Evolutionary conservation across 805 yeast genomes (phyloP), one percentile per base, ranked within the genome.

Genomic region (Candida mattraensis): DNA sequence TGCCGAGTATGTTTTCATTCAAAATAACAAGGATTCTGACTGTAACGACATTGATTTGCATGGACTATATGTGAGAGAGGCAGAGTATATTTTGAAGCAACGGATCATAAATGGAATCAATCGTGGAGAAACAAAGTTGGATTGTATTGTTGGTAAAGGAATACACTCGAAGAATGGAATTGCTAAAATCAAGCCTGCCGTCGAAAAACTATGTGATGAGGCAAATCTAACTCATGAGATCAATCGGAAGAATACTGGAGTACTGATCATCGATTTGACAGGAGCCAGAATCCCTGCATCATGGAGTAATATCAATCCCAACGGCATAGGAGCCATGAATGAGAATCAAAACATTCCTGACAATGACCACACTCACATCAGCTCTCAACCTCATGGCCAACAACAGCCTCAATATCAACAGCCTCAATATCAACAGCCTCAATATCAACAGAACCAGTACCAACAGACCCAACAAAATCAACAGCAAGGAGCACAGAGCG

Each of bases 81-180:
- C 97, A 6, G 76, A 77, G 42, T 83, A 77, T 55, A 76, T 83
- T 33, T 67, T 91, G 46, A 85, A 82, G 48, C 77, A 74, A 42
- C 71, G 98, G 39, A 73, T 91, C 31, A 70, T 72, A n/a, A 78
- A 78, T 18, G 87, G 80, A 35, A 69, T 77, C 11, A 65, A 76
- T 16, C 63, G 71, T 20, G 66, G 74, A 36, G 93, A 86, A 53
- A 60, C 72, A 3, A 76, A 73, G 32, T 64, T 91, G 28, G 76
- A 78, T 45, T 93, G 87, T 14, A 89, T 91, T 58, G 97, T 88
- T 7, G 98, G 98, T 7, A 91, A 91, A 61, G 98, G 97, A 6
- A 55, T 78, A 26, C 98, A 89, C 58, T 86, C 96, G 1, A 69
- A 72, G 35, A 69, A 78, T 47, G 95, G 94, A 10, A 75, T 87